phyloP scores from a whole-genome alignment of 225 moss, liverwort and hornwort species.

The Physcomitrium patens region DNA sequence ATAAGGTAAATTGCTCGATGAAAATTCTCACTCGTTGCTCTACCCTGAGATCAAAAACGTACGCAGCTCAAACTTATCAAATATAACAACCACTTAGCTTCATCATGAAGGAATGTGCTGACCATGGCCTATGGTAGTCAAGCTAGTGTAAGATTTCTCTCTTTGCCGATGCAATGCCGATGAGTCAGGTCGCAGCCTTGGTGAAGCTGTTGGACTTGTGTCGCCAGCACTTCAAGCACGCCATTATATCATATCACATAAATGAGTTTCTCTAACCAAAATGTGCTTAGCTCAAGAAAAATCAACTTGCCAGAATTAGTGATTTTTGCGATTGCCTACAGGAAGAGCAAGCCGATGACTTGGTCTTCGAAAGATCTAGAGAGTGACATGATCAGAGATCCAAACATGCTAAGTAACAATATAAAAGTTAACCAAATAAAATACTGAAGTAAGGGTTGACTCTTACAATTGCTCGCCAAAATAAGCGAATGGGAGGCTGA shows the following conservation, averaged over 20 bases:
- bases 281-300: constrained; percentile 9
- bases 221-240: constrained; percentile 47
- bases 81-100: no score
- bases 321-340: background rate
- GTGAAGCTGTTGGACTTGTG: constrained; percentile 47
- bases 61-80: background rate
- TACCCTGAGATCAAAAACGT: constrained; percentile 2
- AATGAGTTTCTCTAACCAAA: constrained; percentile 13
- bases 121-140: constrained; percentile 59
- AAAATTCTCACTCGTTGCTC: background rate
- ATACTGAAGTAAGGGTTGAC: constrained; percentile 3
- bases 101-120: constrained; percentile 26
- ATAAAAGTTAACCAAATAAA: constrained; percentile 12
- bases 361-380: background rate
- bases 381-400: background rate
- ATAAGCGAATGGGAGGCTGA: constrained; percentile 48
- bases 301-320: background rate
- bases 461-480: constrained; percentile 62
- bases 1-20: constrained; percentile 14
- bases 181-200: constrained; percentile 45
- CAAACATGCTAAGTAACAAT: constrained; percentile 12
- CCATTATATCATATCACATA: constrained; percentile 26
- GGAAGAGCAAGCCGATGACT: background rate
- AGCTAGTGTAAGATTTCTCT: constrained; percentile 57
- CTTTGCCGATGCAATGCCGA: constrained; percentile 38